These are phyloP conservation scores for Oxyria digyna DNA, from an alignment of 148 eudicot species.

Conservation along the genomic window DNA sequence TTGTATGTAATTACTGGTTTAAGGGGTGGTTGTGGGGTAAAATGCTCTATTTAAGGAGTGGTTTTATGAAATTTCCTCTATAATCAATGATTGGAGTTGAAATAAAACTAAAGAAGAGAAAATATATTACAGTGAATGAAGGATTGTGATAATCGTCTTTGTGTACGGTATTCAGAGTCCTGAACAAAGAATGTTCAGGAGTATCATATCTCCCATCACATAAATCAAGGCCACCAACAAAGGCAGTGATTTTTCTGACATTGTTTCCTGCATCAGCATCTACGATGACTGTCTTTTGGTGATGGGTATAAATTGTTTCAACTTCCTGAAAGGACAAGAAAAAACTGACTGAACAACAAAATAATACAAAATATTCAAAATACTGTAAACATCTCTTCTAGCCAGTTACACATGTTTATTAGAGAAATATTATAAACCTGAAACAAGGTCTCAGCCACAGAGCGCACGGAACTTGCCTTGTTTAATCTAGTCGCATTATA, in stretches of 20 bases:
- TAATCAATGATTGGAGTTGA: too few relatives aligned
- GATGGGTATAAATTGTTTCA: slow-evolving; percentile 88
- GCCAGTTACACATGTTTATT: not conserved
- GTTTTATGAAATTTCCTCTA: too few relatives aligned
- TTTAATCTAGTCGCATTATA: not conserved
- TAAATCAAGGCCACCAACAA: slow-evolving; percentile 88
- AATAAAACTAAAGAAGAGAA: not conserved
- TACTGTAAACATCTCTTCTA: not conserved
- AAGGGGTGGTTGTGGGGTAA: too few relatives aligned
- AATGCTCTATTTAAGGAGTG: too few relatives aligned
- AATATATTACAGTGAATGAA: slow-evolving; percentile 48
- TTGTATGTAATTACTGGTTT: too few relatives aligned
- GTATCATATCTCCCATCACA: slow-evolving; percentile 96
- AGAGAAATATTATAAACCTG: not conserved
- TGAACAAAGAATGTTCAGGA: slow-evolving; percentile 68
- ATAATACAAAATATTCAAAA: not conserved
- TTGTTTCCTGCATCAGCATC: slow-evolving; percentile 84
- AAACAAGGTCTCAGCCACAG: not conserved
- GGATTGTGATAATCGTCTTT: slow-evolving; percentile 91
- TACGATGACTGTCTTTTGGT: slow-evolving; percentile 84
- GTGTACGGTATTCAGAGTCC: slow-evolving; percentile 56
- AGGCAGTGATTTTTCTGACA: slow-evolving; percentile 61
- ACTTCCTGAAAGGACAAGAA: slow-evolving; percentile 49
- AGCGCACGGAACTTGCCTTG: not conserved
- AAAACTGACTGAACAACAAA: not conserved